Evolutionary conservation across 768 basidiomycete species (phyloP).

Genomic region (Leccinum disarticulatum): DNA sequence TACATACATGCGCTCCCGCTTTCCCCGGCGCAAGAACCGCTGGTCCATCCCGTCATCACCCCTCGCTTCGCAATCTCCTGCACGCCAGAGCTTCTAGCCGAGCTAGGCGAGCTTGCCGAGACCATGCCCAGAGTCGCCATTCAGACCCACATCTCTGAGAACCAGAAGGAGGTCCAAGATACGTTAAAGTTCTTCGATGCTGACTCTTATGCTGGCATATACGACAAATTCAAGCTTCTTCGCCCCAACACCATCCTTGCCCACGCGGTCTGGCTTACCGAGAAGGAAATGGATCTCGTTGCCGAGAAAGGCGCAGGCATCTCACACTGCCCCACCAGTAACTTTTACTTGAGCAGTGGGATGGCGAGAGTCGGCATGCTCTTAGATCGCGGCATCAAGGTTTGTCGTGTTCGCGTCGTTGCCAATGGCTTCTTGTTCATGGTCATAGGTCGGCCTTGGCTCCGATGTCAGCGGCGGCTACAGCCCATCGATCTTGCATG

Average conservation of each 20-base stretch:
- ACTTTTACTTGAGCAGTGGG: slow-evolving; percentile 88
- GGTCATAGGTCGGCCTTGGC: slow-evolving; percentile 81
- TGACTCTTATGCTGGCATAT: slow-evolving; percentile 73
- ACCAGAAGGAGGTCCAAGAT: slow-evolving; percentile 64
- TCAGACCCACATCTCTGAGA: slow-evolving; percentile 94
- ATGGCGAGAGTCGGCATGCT: slow-evolving; percentile 75
- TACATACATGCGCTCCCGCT: slow-evolving; percentile 62
- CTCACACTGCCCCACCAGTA: slow-evolving; percentile 93
- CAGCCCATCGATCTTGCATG: slow-evolving; percentile 73
- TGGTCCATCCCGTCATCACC: slow-evolving; percentile 89
- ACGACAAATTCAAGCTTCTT: slow-evolving; percentile 77
- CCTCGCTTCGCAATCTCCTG: slow-evolving; percentile 97
- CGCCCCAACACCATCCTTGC: slow-evolving; percentile 81
- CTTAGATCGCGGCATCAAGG: slow-evolving; percentile 87
- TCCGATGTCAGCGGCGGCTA: slow-evolving; percentile 92
- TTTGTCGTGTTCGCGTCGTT: slow-evolving; percentile 29
- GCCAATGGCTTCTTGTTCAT: slow-evolving; percentile 5
- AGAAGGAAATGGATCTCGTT: slow-evolving; percentile 73
- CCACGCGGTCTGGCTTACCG: slow-evolving; percentile 80
- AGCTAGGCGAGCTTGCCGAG: slow-evolving; percentile 59
- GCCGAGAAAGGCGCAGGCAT: slow-evolving; percentile 66
- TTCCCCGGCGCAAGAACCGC: slow-evolving; percentile 40
- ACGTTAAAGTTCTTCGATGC: slow-evolving; percentile 69
- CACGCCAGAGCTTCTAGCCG: slow-evolving; percentile 61
- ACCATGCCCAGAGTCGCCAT: slow-evolving; percentile 65